A percentile compares a stretch with the other conserved stretches of the same genome.
phyloP scores from a whole-genome alignment of 192 early-diverging fungal genomes.

The Mortierella alpina region DNA sequence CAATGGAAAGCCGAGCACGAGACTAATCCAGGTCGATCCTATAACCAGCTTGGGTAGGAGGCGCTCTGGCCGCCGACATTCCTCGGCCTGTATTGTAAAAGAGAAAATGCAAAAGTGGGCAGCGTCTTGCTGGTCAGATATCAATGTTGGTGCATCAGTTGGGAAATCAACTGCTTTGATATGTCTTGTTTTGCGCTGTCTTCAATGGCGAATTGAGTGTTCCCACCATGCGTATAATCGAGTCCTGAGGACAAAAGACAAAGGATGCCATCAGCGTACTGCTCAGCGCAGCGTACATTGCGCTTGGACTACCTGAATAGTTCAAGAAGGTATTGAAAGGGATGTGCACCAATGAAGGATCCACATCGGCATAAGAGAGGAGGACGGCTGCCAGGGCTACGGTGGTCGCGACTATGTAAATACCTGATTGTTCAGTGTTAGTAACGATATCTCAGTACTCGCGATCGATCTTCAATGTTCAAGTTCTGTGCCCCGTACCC shows the following conservation, averaged over 20 bases:
- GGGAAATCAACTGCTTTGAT: not conserved
- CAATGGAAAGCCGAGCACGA: constrained; percentile 24
- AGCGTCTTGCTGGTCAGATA: not conserved
- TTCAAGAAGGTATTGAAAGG: constrained; percentile 43
- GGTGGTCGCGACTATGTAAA: constrained; percentile 17
- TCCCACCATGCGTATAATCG: constrained; percentile 39
- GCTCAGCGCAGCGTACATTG: constrained; percentile 28
- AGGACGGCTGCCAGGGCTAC: constrained; percentile 27
- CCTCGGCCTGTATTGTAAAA: constrained; percentile 30
- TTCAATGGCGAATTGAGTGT: no score
- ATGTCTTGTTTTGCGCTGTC: no score
- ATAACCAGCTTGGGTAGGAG: constrained; percentile 19
- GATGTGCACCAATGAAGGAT: constrained; percentile 14
- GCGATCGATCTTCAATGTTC: not conserved
- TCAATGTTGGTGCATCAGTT: not conserved
- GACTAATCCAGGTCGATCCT: constrained; percentile 17
- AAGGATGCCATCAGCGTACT: constrained; percentile 43
- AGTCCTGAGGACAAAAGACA: constrained; percentile 47
- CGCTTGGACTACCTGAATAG: constrained; percentile 42
- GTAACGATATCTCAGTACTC: not conserved
- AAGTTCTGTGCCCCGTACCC: constrained; percentile 10
- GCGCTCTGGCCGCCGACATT: constrained; percentile 25
- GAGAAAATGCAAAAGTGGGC: not conserved
- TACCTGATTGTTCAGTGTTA: not conserved
- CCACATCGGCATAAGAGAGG: constrained; percentile 16